These are phyloP conservation scores for Amauroascus verrucosus DNA, from an alignment of 2,329 filamentous ascomycete species.

Conservation along the genomic window DNA sequence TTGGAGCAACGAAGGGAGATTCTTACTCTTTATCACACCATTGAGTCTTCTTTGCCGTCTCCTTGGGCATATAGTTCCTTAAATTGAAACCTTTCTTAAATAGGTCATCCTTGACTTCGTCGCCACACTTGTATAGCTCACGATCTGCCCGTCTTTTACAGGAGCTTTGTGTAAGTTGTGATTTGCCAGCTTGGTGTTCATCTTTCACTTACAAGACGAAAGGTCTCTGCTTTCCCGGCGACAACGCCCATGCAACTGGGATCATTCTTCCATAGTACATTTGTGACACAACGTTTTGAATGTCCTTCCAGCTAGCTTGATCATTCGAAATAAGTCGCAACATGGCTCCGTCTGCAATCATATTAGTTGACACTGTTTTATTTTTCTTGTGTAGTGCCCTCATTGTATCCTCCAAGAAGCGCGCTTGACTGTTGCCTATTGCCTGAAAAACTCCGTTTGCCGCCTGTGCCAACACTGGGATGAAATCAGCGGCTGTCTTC, in stretches of 20 bases:
- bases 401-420: slow-evolving; percentile 3
- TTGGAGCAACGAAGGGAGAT: neutral
- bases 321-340: neutral
- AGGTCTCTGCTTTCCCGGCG: slow-evolving; percentile 5
- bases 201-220: slow-evolving; percentile 7
- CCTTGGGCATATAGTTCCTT: neutral
- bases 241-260: slow-evolving; percentile 4
- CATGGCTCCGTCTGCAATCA: slow-evolving; percentile 3
- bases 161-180: neutral
- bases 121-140: slow-evolving; percentile 5
- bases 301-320: neutral
- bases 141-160: slow-evolving; percentile 2
- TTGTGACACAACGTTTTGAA: neutral
- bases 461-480: neutral
- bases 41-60: slow-evolving; percentile 5
- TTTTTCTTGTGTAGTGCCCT: neutral
- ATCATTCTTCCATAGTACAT: slow-evolving; percentile 8
- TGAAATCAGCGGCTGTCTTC: neutral
- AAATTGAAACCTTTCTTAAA: slow-evolving; percentile 1
- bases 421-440: neutral
- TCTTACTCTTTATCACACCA: slow-evolving; percentile 7
- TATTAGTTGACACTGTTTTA: neutral
- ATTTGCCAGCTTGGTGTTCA: neutral
- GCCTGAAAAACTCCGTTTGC: neutral
- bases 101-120: neutral